Base-by-base conservation (phyloP, 2,329 filamentous ascomycete genomes). In the Aspergillus carbonarius region DNA sequence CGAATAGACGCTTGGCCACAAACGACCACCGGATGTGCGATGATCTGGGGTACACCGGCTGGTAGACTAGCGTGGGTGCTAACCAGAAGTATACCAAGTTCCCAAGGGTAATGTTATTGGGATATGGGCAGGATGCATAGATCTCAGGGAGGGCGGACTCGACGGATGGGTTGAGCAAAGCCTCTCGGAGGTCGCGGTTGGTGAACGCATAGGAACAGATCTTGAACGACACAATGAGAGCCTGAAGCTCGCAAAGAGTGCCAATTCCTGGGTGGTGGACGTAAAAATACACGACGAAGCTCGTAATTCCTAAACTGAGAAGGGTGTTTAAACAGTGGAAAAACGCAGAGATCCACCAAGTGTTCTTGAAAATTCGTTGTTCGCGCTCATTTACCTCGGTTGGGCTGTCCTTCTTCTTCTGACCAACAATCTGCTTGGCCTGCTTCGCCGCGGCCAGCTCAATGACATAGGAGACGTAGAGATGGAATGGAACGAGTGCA, bases 51-150 rank as follows among this genome's bases (percentile, higher is more conserved):
- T 99, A 99, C 13, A 95, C 92, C 1, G 95, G 95, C 78, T 99
- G 95, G 74, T 99, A 99, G 46, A 98, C 89, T 54, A 99, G 83
- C 0, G 95, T 99, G 0, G 95, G 95, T 0, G 93, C 95, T 88
- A 93, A 93, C 93, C 95, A 98, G 75, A 99, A 99, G 78, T 98
- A 99, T 58, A 85, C 86, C 25, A 99, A 80, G 72, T 98, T 99
- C 52, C 82, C 78, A 66, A 97, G 83, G 3, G 92, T 96, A 74
- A 99, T 91, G 74, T 98, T 99, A 49, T 85, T 78, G 0, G 95
- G 95, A 72, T 99, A 99, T 0, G 93, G 91, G 68, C 92, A 96
- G 55, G 85, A 72, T 12, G 83, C 81, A 78, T 98, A 99, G 23
- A 98, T 81, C 37, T 91, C 87, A 0, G 95, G 95, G 4, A 97